Evolutionary conservation across 1,284 basidiomycete species (phyloP).

Genomic region (Fistulinella staudtii): DNA sequence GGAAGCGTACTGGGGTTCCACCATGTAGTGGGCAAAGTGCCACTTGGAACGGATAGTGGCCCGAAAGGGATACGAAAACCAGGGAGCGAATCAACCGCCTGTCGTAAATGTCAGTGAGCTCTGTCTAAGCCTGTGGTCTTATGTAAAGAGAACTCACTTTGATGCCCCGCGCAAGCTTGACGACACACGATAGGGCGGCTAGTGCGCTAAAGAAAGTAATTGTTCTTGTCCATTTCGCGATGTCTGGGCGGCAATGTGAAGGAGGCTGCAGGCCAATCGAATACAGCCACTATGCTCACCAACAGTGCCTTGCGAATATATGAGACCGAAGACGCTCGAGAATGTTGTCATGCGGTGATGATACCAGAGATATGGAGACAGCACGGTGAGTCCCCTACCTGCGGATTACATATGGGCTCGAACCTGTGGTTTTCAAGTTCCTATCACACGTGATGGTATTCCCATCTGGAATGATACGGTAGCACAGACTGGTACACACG

Average conservation of each 20-base stretch:
- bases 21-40: conserved; percentile 37
- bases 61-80: conserved; percentile 39
- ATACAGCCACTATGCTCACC: neutral
- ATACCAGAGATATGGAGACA: neutral
- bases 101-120: neutral
- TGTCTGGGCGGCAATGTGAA: conserved; percentile 16
- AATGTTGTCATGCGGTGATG: neutral
- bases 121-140: too few relatives aligned
- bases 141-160: conserved; percentile 4
- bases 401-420: too few relatives aligned
- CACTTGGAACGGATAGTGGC: conserved; percentile 38
- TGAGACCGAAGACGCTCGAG: neutral
- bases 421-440: too few relatives aligned
- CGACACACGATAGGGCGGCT: conserved; percentile 9
- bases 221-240: neutral
- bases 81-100: conserved; percentile 35
- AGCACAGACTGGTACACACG: too few relatives aligned
- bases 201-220: neutral
- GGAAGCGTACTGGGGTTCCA: conserved; percentile 40
- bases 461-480: neutral
- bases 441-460: neutral
- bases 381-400: neutral
- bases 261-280: neutral
- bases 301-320: neutral
- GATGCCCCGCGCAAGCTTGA: conserved; percentile 12